Evolutionary conservation across 352 stramenopile genomes (phyloP).

Genomic region (Hyaloperonospora arabidopsidis): DNA sequence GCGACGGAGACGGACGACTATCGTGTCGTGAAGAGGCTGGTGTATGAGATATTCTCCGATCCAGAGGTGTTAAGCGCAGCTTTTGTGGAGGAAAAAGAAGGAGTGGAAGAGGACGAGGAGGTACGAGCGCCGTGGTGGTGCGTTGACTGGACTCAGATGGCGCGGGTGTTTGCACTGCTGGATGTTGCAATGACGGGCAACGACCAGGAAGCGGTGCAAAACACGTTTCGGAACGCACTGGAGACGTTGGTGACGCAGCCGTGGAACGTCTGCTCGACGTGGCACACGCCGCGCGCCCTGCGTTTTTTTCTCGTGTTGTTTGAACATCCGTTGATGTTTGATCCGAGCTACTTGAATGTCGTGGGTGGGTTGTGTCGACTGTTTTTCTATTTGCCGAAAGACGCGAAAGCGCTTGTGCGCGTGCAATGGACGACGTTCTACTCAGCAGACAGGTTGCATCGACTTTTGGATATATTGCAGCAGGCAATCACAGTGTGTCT

Average conservation of each 20-base stretch:
- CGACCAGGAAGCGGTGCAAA: conserved; percentile 49
- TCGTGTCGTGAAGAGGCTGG: conserved; percentile 44
- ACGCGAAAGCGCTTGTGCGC: conserved; percentile 47
- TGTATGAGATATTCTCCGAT: conserved; percentile 71
- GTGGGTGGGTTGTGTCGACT: conserved; percentile 60
- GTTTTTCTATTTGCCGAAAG: conserved; percentile 48
- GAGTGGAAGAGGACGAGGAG: conserved; percentile 12
- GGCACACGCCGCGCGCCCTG: conserved; percentile 33
- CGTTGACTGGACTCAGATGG: conserved; percentile 37
- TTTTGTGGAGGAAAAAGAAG: conserved; percentile 25
- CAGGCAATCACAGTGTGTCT: conserved; percentile 72
- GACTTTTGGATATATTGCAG: conserved; percentile 62
- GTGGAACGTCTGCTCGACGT: conserved; percentile 72
- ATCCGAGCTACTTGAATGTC: conserved; percentile 68
- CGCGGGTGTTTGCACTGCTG: conserved; percentile 41
- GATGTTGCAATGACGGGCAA: conserved; percentile 26
- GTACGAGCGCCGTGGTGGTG: conserved; percentile 36
- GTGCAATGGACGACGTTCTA: conserved; percentile 49
- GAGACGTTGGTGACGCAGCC: conserved; percentile 59
- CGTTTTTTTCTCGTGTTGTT: conserved; percentile 72
- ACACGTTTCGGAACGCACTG: conserved; percentile 65
- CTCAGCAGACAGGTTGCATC: conserved; percentile 51
- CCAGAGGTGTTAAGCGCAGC: conserved; percentile 41
- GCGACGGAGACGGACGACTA: conserved; percentile 41
- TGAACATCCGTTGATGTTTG: conserved; percentile 65